Evolutionary conservation across 73 alveolate genomes (phyloP).

Genomic region (Tetrahymena borealis): DNA sequence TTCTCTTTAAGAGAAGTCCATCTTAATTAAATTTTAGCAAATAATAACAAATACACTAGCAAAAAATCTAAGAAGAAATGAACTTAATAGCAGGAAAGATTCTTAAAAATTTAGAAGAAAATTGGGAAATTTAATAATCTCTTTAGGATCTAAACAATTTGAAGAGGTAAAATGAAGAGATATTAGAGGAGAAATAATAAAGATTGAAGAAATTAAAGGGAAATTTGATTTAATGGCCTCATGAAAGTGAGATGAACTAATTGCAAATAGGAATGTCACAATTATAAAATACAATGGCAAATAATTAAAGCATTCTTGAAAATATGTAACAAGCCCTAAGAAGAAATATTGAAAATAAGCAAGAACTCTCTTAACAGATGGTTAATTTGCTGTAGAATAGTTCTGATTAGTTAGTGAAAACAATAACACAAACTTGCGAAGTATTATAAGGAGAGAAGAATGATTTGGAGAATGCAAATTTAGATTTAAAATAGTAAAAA

Average conservation of each 20-base stretch:
- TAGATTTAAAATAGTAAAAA: not conserved
- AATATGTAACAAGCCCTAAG: not conserved
- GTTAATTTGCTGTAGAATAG: not conserved
- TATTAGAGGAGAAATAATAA: not conserved
- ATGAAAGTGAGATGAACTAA: not conserved
- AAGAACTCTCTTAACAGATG: not conserved
- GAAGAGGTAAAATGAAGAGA: not conserved
- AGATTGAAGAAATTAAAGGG: not conserved
- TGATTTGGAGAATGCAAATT: not conserved
- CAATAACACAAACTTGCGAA: not conserved
- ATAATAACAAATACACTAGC: not conserved
- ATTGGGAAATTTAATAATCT: not conserved
- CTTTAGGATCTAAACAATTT: not conserved
- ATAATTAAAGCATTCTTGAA: not conserved
- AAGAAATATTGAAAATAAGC: not conserved
- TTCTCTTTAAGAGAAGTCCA: not conserved
- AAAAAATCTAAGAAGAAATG: not conserved
- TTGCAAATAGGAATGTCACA: not conserved
- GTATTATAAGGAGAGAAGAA: not conserved
- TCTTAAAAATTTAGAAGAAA: not conserved
- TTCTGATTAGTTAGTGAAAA: not conserved
- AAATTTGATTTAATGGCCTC: not conserved
- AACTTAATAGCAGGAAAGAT: not conserved
- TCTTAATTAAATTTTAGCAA: not conserved
- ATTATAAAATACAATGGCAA: not conserved